Base-by-base conservation (phyloP, 441 rosid genomes). In the Pelargonium fulgidum region DNA sequence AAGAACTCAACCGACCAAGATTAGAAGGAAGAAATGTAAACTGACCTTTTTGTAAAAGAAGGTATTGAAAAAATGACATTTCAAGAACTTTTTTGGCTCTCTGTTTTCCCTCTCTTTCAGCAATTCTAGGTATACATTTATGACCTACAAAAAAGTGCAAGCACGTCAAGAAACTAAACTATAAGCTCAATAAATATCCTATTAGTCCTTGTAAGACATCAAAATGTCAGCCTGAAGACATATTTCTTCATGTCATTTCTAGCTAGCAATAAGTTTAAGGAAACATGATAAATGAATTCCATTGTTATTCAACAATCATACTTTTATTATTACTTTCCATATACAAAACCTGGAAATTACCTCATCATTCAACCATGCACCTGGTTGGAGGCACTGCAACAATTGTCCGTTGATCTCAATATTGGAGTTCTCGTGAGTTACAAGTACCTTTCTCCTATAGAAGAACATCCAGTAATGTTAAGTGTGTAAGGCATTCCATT, bases 311-410 rank as follows among this genome's bases (percentile, higher is more conserved):
- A 13, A 48, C 33, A 14, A 48, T 4, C 56, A 48, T 48, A 11
- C 13, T 48, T 2, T 48, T 48, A 5, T 48, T 48, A 13, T 12
- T 12, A 48, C 4, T 48, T 48, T 13, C 56, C 17, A 12, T 14
- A 48, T 48, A 2, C 56, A 48, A 48, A 48, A 48, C 56, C 56
- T 39, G 65, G 59, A 77, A 13, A 29, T 69, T 71, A 90, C 98
- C 99, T 94, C 99, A 79, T 94, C 98, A 74, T 94, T 94, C 82
- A 94, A 81, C 99, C 98, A 94, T 71, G 80, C 81, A n/a, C 80
- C 76, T 12, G 98, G 96, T 72, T 73, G 76, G 24, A 93, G 91
- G 81, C 97, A 91, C 75, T 73, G 86, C 71, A 94, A 72, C 71
- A 76, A 19, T 74, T 85, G 75, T 65, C 87, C 96, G 5, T 89